Evolutionary conservation across 495 filamentous ascomycete genomes (phyloP).

Genomic region (Sphaerosporella brunnea): DNA sequence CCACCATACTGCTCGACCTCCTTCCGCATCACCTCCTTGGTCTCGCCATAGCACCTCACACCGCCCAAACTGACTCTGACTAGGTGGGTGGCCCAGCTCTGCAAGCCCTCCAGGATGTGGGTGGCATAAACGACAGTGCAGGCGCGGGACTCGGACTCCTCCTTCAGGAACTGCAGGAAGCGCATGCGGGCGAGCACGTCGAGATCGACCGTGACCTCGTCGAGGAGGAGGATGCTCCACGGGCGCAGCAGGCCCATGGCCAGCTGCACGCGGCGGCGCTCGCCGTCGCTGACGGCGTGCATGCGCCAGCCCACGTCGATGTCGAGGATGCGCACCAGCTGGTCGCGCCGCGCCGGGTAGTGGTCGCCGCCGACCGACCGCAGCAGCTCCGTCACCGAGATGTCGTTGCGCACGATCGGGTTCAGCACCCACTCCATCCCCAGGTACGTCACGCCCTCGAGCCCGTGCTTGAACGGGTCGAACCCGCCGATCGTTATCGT

Average conservation of each 20-base stretch:
- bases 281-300: conserved; percentile 85
- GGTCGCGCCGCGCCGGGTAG: conserved; percentile 64
- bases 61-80: conserved; percentile 82
- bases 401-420: conserved; percentile 85
- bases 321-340: conserved; percentile 73
- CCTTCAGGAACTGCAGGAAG: conserved; percentile 73
- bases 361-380: conserved; percentile 68
- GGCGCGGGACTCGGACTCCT: conserved; percentile 60
- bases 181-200: conserved; percentile 67
- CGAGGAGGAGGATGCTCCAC: conserved; percentile 76
- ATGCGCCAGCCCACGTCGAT: conserved; percentile 85
- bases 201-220: conserved; percentile 95
- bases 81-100: conserved; percentile 83
- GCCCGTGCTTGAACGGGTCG: conserved; percentile 74
- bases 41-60: conserved; percentile 65
- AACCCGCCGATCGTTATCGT: conserved; percentile 58
- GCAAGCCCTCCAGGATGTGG: conserved; percentile 86
- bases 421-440: conserved; percentile 96
- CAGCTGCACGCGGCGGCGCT: conserved; percentile 77
- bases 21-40: conserved; percentile 52
- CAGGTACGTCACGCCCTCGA: conserved; percentile 91
- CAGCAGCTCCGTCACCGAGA: conserved; percentile 72
- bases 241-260: conserved; percentile 92
- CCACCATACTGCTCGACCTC: conserved; percentile 44
- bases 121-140: conserved; percentile 97